These are phyloP conservation scores for Keithomyces neogunnii DNA, from an alignment of 2,329 filamentous ascomycete genomes.

Conservation along the genomic window DNA sequence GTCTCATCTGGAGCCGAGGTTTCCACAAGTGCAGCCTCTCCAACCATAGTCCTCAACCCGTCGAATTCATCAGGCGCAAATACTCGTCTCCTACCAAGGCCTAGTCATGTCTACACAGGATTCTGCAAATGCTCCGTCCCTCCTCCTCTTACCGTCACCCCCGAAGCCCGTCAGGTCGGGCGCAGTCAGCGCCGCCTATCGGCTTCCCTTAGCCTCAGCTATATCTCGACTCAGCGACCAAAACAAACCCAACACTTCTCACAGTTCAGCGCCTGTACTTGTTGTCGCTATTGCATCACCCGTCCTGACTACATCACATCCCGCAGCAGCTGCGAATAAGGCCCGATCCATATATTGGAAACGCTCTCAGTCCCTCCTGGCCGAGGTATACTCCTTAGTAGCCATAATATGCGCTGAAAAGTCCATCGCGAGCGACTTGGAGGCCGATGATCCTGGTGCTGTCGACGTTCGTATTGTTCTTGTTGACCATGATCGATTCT, in stretches of 20 bases:
- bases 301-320: slow-evolving; percentile 43
- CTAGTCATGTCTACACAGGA: background rate
- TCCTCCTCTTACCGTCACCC: slow-evolving; percentile 57
- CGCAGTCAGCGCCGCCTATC: slow-evolving; percentile 51
- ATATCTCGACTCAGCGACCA: slow-evolving; percentile 37
- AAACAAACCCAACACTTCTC: slow-evolving; percentile 19
- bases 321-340: slow-evolving; percentile 18
- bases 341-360: slow-evolving; percentile 47
- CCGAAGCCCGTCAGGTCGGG: slow-evolving; percentile 44
- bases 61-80: no score
- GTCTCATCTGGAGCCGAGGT: no score
- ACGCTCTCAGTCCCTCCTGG: slow-evolving; percentile 64
- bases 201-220: slow-evolving; percentile 45
- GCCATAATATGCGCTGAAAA: slow-evolving; percentile 61
- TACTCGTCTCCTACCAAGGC: no score
- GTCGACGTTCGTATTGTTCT: slow-evolving; percentile 71
- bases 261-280: slow-evolving; percentile 28
- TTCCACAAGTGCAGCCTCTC: no score
- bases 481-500: slow-evolving; percentile 47
- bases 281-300: slow-evolving; percentile 54
- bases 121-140: slow-evolving; percentile 22
- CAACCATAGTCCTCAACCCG: no score
- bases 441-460: slow-evolving; percentile 49
- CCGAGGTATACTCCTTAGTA: slow-evolving; percentile 69
- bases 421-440: slow-evolving; percentile 49